phyloP scores from a whole-genome alignment of 192 early-diverging fungal genomes.

The Coemansia sp. region DNA sequence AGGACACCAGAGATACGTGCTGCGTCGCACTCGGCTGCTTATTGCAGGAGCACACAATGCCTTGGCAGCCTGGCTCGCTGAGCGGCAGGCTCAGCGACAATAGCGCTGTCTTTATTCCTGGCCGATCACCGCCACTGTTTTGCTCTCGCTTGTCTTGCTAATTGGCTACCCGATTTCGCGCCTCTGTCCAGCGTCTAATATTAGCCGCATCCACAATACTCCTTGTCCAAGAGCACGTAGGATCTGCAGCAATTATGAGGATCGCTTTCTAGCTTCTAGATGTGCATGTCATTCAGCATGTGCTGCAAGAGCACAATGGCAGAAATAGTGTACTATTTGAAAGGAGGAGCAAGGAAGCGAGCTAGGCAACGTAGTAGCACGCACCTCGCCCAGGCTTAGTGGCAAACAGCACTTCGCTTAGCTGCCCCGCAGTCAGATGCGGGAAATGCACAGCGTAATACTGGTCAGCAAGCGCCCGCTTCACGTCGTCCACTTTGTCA shows the following conservation, averaged over 20 bases:
- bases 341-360: not conserved
- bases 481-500: conserved; percentile 60
- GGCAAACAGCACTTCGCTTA: conserved; percentile 59
- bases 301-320: not conserved
- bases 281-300: not conserved
- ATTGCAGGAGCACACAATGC: not conserved
- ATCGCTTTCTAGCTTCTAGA: not conserved
- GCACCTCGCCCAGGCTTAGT: conserved; percentile 43
- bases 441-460: conserved; percentile 62
- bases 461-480: conserved; percentile 60
- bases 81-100: not conserved
- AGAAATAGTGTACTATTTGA: not conserved
- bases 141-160: not conserved
- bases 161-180: not conserved
- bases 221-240: not conserved
- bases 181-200: not conserved
- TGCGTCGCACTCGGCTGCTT: not conserved
- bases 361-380: conserved; percentile 20
- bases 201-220: not conserved
- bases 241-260: not conserved
- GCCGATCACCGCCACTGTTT: not conserved
- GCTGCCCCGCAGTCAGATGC: conserved; percentile 48
- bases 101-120: not conserved
- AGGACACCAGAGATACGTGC: not conserved
- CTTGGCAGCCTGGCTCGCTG: not conserved